Conservation (phyloP, 83 land plant genomes). For the Larix sibirica region DNA sequence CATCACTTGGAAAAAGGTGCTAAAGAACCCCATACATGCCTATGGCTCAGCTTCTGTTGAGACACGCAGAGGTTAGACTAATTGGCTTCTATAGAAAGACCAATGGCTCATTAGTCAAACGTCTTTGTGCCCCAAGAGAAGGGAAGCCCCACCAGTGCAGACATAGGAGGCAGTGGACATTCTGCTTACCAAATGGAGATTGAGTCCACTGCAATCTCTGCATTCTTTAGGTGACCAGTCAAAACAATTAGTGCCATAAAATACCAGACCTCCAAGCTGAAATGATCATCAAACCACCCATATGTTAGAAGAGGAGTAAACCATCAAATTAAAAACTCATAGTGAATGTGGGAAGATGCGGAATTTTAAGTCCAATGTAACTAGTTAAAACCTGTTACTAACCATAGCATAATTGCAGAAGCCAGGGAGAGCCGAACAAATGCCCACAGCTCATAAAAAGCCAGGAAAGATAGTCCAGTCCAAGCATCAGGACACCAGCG, state of each 20-base stretch:
- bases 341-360: neutral
- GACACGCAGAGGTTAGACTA: neutral
- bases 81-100: neutral
- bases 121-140: no score
- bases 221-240: constrained; percentile 49
- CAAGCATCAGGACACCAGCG: constrained; percentile 37
- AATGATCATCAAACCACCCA: neutral
- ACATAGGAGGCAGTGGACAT: neutral
- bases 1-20: neutral
- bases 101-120: no score
- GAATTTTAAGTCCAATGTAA: neutral
- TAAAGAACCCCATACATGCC: neutral
- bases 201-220: constrained; percentile 39
- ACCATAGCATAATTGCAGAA: constrained; percentile 53
- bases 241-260: constrained; percentile 34
- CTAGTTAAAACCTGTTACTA: neutral
- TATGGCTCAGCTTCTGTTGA: neutral
- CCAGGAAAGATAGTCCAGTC: constrained; percentile 45
- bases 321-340: no score
- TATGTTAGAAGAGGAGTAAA: neutral
- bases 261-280: constrained; percentile 63
- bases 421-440: constrained; percentile 49
- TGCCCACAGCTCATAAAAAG: constrained; percentile 36
- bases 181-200: constrained; percentile 45
- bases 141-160: no score